Evolutionary conservation across 2,329 filamentous ascomycete species (phyloP), one percentile per base, ranked within the genome.

Genomic region (Fusarium coicis): DNA sequence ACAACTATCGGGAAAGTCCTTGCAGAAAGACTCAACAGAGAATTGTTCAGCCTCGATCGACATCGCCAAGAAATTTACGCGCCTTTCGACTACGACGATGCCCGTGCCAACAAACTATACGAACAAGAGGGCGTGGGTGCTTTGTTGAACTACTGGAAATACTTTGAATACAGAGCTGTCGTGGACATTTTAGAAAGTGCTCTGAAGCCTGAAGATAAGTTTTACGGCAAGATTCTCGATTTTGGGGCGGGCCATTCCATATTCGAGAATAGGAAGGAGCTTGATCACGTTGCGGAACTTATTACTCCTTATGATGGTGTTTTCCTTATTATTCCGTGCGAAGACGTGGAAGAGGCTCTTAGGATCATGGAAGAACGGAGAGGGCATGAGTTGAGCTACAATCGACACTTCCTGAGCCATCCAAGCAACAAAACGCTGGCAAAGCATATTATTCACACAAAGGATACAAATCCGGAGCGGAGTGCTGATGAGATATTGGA

Each of bases 391-490:
- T 10, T 56, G 2, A 46, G 39, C 39, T 56, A 56, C 7, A 56
- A 56, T 1, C 7, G 8, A 10, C 30, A 47, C 10, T 56, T 56
- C 8, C 4, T 56, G 5, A 4, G 4, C 1, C 53, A 56, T 5
- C n/a, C 53, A 16, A 56, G 53, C 12, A 56, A 56, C 5, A 47
- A 26, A 3, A 34, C 1, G 2, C 10, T 56, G 2, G 28, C 53
- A 3, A 56, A 28, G 4, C 16, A 14, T 0, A 46, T 4, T 18
- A 10, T 56, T 2, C 34, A 46, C 21, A 46, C 53, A 10, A 46
- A 46, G 3, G 18, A 21, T 2, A 5, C 1, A 0, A 10, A 14
- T 2, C 39, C n/a, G 2, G n/a, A 21, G 4, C 30, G 4, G 4
- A 21, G n/a, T 1, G 39, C 30, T 10, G 10, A 26, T n/a, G 18